phyloP scores from a whole-genome alignment of 2,329 filamentous ascomycete genomes.

The Periglandula ipomoeae region DNA sequence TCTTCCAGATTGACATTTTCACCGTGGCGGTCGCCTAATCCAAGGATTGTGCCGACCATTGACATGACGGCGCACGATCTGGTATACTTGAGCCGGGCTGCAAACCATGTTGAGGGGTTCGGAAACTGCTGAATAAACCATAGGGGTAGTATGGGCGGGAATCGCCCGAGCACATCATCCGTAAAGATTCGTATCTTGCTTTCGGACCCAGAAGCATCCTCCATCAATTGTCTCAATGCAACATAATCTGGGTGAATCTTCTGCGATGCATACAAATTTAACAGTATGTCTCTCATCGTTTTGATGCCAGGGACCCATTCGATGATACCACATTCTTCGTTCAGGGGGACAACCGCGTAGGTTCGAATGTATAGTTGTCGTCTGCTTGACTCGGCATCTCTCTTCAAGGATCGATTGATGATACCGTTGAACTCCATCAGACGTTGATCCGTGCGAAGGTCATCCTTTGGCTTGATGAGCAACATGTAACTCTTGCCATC shows the following conservation, averaged over 20 bases:
- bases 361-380: slow-evolving; percentile 92
- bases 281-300: slow-evolving; percentile 83
- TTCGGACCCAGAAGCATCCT: slow-evolving; percentile 47
- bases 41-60: slow-evolving; percentile 95
- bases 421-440: slow-evolving; percentile 99
- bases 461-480: slow-evolving; percentile 95
- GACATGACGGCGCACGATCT: slow-evolving; percentile 96
- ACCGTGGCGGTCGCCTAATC: slow-evolving; percentile 87
- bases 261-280: slow-evolving; percentile 67
- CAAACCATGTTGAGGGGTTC: slow-evolving; percentile 86
- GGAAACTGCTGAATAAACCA: slow-evolving; percentile 97
- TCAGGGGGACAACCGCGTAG: slow-evolving; percentile 91
- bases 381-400: slow-evolving; percentile 82
- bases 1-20: slow-evolving; percentile 96
- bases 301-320: slow-evolving; percentile 98
- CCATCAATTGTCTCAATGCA: slow-evolving; percentile 55
- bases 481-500: slow-evolving; percentile 85
- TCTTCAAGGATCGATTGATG: slow-evolving; percentile 91
- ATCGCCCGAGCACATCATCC: slow-evolving; percentile 52
- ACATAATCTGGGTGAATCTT: slow-evolving; percentile 62
- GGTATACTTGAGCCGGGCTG: slow-evolving; percentile 79
- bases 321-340: slow-evolving; percentile 95
- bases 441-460: slow-evolving; percentile 92
- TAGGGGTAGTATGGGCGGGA: slow-evolving; percentile 75
- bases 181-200: slow-evolving; percentile 63